These are phyloP conservation scores for Mortierella sp. DNA, from an alignment of 371 early-diverging fungal species.

Conservation along the genomic window DNA sequence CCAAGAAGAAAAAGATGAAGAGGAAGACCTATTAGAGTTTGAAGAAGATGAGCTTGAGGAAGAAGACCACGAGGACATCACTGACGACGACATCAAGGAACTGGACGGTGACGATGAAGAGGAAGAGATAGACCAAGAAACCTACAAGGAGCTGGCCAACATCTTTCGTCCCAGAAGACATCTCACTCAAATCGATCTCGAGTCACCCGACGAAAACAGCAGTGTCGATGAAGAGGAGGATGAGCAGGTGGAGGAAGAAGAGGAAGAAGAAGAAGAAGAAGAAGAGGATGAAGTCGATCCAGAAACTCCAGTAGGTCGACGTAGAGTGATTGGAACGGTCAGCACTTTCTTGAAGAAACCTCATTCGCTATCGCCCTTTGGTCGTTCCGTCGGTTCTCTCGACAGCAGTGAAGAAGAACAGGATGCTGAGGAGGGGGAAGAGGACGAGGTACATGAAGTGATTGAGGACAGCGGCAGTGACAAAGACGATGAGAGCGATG, in stretches of 20 bases:
- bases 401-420: not conserved
- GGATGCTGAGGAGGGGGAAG: not conserved
- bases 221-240: not conserved
- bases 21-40: not conserved
- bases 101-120: not conserved
- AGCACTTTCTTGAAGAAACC: no score
- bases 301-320: not conserved
- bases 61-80: not conserved
- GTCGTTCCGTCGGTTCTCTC: no score
- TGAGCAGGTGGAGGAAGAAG: not conserved
- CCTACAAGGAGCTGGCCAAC: not conserved
- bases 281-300: constrained; percentile 6
- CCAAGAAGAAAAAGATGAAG: not conserved
- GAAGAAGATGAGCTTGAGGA: constrained; percentile 12
- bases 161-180: not conserved
- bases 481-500: no score
- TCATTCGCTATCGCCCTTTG: no score
- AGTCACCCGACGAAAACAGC: not conserved
- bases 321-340: no score
- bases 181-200: not conserved
- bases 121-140: constrained; percentile 1
- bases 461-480: no score
- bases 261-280: not conserved
- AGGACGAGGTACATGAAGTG: no score
- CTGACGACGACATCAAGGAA: not conserved